phyloP scores from a whole-genome alignment of 163 green algal genomes.

The Chlamydomonas reinhardtii region DNA sequence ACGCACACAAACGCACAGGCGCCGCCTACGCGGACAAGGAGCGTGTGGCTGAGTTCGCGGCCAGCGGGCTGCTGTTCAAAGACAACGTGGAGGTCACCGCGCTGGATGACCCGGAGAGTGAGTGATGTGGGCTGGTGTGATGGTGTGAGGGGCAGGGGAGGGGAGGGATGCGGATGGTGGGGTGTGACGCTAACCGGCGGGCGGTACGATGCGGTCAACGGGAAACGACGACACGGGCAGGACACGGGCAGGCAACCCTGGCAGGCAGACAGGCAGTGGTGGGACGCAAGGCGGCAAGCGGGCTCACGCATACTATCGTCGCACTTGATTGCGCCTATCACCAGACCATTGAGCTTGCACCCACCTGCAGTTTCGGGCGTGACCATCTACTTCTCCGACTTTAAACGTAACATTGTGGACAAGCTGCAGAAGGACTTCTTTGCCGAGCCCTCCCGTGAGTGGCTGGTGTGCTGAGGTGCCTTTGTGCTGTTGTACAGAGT shows the following conservation, averaged over 20 bases:
- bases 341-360: too few relatives aligned
- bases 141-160: too few relatives aligned
- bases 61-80: conserved; percentile 76
- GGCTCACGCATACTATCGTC: too few relatives aligned
- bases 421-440: conserved; percentile 88
- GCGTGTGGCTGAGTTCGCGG: conserved; percentile 49
- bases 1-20: neutral
- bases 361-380: conserved; percentile 74
- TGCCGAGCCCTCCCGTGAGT: conserved; percentile 77
- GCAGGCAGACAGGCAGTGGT: too few relatives aligned
- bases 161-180: too few relatives aligned
- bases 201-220: too few relatives aligned
- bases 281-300: too few relatives aligned
- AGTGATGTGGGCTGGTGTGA: neutral
- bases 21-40: neutral
- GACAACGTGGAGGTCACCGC: conserved; percentile 69
- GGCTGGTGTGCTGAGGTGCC: neutral
- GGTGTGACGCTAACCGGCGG: too few relatives aligned
- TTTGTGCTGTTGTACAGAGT: neutral
- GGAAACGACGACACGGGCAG: too few relatives aligned
- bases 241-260: too few relatives aligned
- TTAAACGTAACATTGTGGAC: conserved; percentile 79
- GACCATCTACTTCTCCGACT: conserved; percentile 86
- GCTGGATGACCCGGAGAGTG: conserved; percentile 69
- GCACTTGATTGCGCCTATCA: too few relatives aligned